Base-by-base conservation (phyloP, 768 basidiomycete genomes). In the Macrolepiota fuliginosa region DNA sequence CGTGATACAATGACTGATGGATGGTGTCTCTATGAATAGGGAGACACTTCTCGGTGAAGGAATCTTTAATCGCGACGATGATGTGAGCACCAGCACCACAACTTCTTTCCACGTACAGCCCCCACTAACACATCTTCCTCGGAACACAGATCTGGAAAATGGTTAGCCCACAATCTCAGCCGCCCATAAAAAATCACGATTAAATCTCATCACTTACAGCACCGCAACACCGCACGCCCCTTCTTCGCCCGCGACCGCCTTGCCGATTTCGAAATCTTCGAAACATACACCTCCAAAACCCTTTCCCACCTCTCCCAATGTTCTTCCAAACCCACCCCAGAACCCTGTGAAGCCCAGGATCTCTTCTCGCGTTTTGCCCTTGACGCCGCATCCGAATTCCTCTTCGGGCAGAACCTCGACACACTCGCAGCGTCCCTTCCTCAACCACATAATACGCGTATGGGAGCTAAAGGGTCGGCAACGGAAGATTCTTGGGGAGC, bases 61-160 rank as follows among this genome's bases (percentile, higher is more conserved):
- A 1, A 90, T 92, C 40, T 92, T 92, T 71, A 90, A 90, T 64
- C 81, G 89, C 15, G 90, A 90, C 70, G 89, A 88, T 66, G 83
- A 86, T 72, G 86, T 85, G 68, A 73, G 77, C 63, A 32, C 29
- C 29, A 32, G 29, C 29, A 32, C 40, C 56, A 35, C 47, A 17
- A 15, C 42, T 22, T 54, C 27, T 7, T 63, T 32, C 29, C 39
- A 62, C 55, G 4, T 19, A 17, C 62, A 50, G 36, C 56, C 54
- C 60, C 47, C 29, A 46, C 27, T n/a, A 52, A 17, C 24, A 27
- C 25, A 56, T n/a, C 51, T 56, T 53, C 9, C 39, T n/a, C 40
- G 54, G 51, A 22, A 50, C 1, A 22, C 65, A 79, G 87, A 76
- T 73, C 63, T 90, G 88, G 88, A 88, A 86, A 76, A 82, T 80